Evolutionary conservation across 2,329 filamentous ascomycete genomes (phyloP), one percentile per base, ranked within the genome.

Genomic region (Aspergillus melleus): DNA sequence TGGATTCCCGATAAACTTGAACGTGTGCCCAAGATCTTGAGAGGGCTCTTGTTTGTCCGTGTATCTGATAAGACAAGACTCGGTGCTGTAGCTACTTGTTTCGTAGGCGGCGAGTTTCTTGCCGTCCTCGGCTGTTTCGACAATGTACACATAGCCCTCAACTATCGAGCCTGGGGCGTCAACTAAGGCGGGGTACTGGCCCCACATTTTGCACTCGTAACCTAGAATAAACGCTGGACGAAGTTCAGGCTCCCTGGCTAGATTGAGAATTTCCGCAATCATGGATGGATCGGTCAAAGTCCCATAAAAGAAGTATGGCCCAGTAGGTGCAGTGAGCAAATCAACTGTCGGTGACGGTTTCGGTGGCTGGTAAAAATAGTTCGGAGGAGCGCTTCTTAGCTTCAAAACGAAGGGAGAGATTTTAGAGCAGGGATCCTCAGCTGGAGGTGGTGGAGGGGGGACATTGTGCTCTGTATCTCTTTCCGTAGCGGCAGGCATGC

Each of bases 271-370:
- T n/a, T 70, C 61, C n/a, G 49, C 36, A n/a, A 72, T 58, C 61
- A 72, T 69, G 0, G 57, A 49, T 0, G 71, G 67, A 42, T 77
- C 70, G 12, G 67, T 63, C n/a, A 77, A 61, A 1, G 74, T 73
- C 39, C 73, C 74, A 57, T 78, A 76, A 64, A 78, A 74, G 63
- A 77, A 77, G 57, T 74, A 75, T 10, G 61, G 63, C 2, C 64
- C 66, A 10, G 60, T 65, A 3, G 59, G 65, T 36, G 66, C 57
- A 24, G 52, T 52, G 39, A 52, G 52, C 32, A 22, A 22, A 55
- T 57, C 59, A 19, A 8, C 29, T 19, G n/a, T 1, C 19, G 52
- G 53, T 19, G 54, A 26, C 42, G 55, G 55, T 24, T 39, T 52
- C 30, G 42, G 14, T 3, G 56, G 19, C 30, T 63, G 61, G 42